phyloP scores from a whole-genome alignment of 2,329 filamentous ascomycete species.

The Fusarium sp. region DNA sequence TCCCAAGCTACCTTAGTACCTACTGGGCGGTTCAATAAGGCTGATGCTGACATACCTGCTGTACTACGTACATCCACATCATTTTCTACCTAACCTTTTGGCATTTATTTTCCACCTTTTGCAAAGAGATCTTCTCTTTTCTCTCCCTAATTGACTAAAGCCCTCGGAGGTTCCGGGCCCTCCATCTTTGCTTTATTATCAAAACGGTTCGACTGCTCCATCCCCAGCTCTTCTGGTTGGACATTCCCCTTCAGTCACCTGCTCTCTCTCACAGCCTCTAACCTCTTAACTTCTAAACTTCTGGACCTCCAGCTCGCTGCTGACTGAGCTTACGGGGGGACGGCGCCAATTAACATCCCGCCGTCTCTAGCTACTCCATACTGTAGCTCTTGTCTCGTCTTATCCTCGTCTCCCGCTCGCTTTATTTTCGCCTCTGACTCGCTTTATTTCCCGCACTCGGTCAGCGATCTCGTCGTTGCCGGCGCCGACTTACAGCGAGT shows the following conservation, averaged over 20 bases:
- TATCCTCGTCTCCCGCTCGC: slow-evolving; percentile 7
- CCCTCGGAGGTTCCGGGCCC: slow-evolving; percentile 32
- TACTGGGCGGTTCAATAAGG: slow-evolving; percentile 35
- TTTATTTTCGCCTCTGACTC: slow-evolving; percentile 9
- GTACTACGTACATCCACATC: slow-evolving; percentile 9
- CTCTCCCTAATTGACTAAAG: slow-evolving; percentile 23
- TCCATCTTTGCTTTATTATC: slow-evolving; percentile 11
- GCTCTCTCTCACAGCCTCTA: slow-evolving; percentile 11
- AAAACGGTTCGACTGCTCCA: background rate
- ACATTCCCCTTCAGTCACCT: slow-evolving; percentile 22
- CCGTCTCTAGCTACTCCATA: slow-evolving; percentile 4
- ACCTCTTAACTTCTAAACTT: background rate
- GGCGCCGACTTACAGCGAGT: slow-evolving; percentile 9
- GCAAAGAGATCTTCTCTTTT: slow-evolving; percentile 20
- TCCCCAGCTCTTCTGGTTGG: slow-evolving; percentile 17
- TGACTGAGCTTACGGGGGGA: slow-evolving; percentile 30
- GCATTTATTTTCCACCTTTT: slow-evolving; percentile 17
- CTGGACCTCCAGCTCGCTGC: slow-evolving; percentile 6
- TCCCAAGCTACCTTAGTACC: background rate
- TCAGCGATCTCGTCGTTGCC: slow-evolving; percentile 14
- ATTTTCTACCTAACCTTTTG: background rate
- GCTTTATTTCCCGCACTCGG: slow-evolving; percentile 8
- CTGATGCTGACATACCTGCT: slow-evolving; percentile 37
- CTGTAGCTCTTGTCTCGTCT: slow-evolving; percentile 13
- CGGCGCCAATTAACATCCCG: slow-evolving; percentile 7